Percentiles rank a stretch among this genome's conserved stretches.
These are phyloP conservation scores for Aspergillus oerlinghausenensis DNA, from an alignment of 2,329 filamentous ascomycete species.

Conservation along the genomic window DNA sequence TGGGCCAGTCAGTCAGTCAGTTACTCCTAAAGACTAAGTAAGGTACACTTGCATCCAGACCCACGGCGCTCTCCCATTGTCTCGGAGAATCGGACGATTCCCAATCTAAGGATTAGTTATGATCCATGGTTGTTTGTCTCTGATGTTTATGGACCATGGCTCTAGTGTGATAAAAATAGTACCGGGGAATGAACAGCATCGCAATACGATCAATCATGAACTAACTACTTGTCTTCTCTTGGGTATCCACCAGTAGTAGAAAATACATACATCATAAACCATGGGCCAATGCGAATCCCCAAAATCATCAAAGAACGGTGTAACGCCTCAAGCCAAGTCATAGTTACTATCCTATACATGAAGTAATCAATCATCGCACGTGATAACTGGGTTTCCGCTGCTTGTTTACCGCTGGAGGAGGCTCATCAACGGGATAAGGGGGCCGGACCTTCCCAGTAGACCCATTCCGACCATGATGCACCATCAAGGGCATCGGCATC, in stretches of 20 bases:
- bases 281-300: neutral
- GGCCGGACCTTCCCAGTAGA: conserved; percentile 39
- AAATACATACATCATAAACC: neutral
- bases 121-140: neutral
- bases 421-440: conserved; percentile 77
- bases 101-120: neutral
- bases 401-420: conserved; percentile 80
- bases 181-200: too few relatives aligned
- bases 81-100: neutral
- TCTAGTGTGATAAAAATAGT: neutral
- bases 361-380: conserved; percentile 37
- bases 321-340: neutral
- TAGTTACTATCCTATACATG: neutral
- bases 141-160: neutral
- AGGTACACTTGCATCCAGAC: neutral
- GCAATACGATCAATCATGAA: neutral
- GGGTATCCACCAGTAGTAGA: conserved; percentile 14
- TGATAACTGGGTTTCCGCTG: conserved; percentile 75
- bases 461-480: conserved; percentile 10
- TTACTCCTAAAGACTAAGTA: too few relatives aligned
- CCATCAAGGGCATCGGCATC: conserved; percentile 34
- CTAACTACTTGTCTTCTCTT: conserved; percentile 4
- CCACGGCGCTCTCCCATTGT: neutral
- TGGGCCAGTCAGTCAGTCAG: conserved; percentile 9
- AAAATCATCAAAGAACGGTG: neutral